A percentile compares a stretch with the other conserved stretches of the same genome.
Conservation (phyloP, 352 stramenopile species). For the Elongisporangium prolatum region DNA sequence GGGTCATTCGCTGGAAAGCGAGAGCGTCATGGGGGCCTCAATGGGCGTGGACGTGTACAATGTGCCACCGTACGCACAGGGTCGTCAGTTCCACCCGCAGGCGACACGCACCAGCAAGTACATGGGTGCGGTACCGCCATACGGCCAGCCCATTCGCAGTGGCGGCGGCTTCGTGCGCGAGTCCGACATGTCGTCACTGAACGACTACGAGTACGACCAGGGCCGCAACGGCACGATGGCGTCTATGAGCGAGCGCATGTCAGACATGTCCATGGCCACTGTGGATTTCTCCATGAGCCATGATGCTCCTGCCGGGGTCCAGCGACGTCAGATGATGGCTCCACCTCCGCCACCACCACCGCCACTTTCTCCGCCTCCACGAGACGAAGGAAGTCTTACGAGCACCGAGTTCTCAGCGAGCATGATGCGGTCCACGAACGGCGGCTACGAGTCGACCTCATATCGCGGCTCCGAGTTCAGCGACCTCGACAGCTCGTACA, state of each 20-base stretch:
- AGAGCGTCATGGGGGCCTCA: constrained; percentile 51
- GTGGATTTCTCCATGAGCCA: constrained; percentile 43
- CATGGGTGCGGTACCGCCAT: constrained; percentile 21
- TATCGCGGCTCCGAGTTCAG: constrained; percentile 31
- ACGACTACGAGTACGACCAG: constrained; percentile 42
- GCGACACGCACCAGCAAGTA: constrained; percentile 10
- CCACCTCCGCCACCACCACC: constrained; percentile 2
- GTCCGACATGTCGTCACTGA: constrained; percentile 58
- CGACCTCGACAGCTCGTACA: constrained; percentile 37
- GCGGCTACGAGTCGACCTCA: constrained; percentile 3
- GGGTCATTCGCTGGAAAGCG: constrained; percentile 45
- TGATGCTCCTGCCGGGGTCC: constrained; percentile 21
- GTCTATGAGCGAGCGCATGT: constrained; percentile 8
- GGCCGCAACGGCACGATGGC: constrained; percentile 12
- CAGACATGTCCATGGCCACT: constrained; percentile 47
- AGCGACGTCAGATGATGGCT: constrained; percentile 30
- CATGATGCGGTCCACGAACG: constrained; percentile 1
- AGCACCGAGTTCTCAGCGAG: constrained; percentile 14
- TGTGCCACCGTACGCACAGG: background rate
- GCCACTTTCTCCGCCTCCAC: constrained; percentile 1
- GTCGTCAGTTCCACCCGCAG: background rate
- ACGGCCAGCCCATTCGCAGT: constrained; percentile 27
- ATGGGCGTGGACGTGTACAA: constrained; percentile 17
- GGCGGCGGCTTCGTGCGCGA: constrained; percentile 29
- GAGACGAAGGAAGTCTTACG: background rate